Percentiles rank a stretch among this genome's conserved stretches.
Conservation (phyloP, 2,329 filamentous ascomycete species). For the Nannizzia gypsea region DNA sequence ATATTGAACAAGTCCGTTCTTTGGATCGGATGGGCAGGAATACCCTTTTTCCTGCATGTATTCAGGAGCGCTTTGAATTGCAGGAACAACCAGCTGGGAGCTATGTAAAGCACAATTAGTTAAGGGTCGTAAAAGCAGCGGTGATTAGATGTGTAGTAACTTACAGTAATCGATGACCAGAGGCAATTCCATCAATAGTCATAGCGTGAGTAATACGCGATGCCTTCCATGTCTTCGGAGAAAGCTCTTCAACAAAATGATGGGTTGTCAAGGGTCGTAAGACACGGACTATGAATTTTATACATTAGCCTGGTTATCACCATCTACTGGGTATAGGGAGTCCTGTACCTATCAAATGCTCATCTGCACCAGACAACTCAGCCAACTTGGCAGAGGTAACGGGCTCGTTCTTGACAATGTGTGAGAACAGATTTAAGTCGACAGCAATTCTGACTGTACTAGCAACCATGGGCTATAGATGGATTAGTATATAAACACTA, state of each 20-base stretch:
- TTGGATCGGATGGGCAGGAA: slow-evolving; percentile 6
- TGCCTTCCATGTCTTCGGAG: slow-evolving; percentile 4
- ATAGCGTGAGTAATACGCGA: slow-evolving; percentile 1
- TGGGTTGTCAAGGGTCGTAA: slow-evolving; percentile 1
- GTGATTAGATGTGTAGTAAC: not conserved
- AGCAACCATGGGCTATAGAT: slow-evolving; percentile 2
- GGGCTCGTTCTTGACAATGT: slow-evolving; percentile 4
- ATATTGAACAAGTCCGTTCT: slow-evolving; percentile 5
- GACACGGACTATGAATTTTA: not conserved
- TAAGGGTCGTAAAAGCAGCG: not conserved
- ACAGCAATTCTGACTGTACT: slow-evolving; percentile 6
- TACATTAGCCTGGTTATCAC: not conserved
- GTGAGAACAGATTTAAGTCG: slow-evolving; percentile 2
- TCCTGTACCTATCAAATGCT: slow-evolving; percentile 2
- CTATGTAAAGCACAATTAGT: not conserved
- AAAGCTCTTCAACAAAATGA: slow-evolving; percentile 2
- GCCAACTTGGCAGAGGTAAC: slow-evolving; percentile 1
- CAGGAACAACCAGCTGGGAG: slow-evolving; percentile 4
- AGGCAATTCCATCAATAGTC: slow-evolving; percentile 2
- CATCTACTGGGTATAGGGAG: too few species aligned
- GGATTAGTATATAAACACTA: not conserved
- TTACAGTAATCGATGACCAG: slow-evolving; percentile 4
- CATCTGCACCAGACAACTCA: slow-evolving; percentile 5
- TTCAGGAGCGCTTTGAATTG: slow-evolving; percentile 3
- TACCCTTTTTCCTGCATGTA: slow-evolving; percentile 1